phyloP scores from a whole-genome alignment of 2,329 filamentous ascomycete species.

The Aspergillus floridensis region DNA sequence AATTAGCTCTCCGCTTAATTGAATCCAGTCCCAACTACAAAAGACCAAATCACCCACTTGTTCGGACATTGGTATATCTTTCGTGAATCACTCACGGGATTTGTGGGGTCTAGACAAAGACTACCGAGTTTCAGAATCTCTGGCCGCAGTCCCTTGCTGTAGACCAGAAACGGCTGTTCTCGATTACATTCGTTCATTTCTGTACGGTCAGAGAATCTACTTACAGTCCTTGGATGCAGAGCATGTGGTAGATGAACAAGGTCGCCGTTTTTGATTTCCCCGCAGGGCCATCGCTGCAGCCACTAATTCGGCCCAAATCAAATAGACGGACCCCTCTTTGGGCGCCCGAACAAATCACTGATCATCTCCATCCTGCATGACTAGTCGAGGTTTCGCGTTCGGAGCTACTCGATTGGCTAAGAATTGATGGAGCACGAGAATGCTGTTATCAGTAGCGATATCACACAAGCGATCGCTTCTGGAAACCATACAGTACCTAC shows the following conservation, averaged over 20 bases:
- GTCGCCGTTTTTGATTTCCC: neutral
- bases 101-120: neutral
- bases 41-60: neutral
- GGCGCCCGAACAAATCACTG: neutral
- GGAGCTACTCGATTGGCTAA: neutral
- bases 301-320: too few relatives aligned
- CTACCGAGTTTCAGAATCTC: neutral
- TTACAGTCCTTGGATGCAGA: neutral
- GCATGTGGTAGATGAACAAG: neutral
- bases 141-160: neutral
- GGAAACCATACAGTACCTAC: too few relatives aligned
- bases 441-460: too few relatives aligned
- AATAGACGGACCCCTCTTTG: neutral
- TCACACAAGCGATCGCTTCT: too few relatives aligned
- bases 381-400: neutral
- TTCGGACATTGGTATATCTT: neutral
- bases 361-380: neutral
- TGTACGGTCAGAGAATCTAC: neutral
- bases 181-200: neutral
- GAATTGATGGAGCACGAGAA: too few relatives aligned
- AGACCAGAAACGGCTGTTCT: neutral
- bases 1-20: neutral
- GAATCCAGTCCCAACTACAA: neutral
- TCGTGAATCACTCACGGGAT: neutral
- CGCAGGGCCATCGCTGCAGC: neutral